Base-by-base conservation (phyloP, 2,329 filamentous ascomycete species). In the Colletotrichum coccodes region DNA sequence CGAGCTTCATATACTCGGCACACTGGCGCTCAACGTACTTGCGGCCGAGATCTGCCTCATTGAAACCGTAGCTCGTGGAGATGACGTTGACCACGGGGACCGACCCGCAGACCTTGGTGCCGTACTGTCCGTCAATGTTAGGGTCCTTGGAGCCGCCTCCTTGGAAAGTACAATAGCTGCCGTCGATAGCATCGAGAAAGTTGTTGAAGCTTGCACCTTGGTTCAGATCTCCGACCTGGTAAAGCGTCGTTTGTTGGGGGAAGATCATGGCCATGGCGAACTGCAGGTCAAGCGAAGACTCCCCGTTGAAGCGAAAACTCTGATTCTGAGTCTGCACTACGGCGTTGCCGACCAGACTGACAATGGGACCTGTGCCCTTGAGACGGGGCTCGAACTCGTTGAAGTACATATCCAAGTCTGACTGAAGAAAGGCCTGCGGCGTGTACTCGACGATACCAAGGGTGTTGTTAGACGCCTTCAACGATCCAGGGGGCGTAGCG, bases 1-100 rank as follows among this genome's bases (percentile, higher is more conserved):
- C 86, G 2, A 89, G 82, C 78, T 89, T 89, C 82, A 88, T 83
- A 75, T 86, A 88, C 78, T 88, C 86, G 64, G 80, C 77, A 73
- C 86, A 89, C 75, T 89, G 86, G 3, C 87, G 79, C 56, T 79
- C 72, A 69, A 85, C 81, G 73, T 89, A 89, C 64, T 76, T 78
- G 6, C 79, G 77, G 1, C 84, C 82, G 8, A 85, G 76, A 58
- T 84, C 82, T n/a, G 79, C 82, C 76, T 89, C 86, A 70, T 85
- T 84, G 71, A 84, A 84, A 14, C 80, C 82, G 74, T 89, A 89
- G 12, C 84, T 87, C 32, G 85, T 85, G 26, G 81, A 85, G 66
- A 89, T 85, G 64, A 88, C 86, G 64, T 88, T 87, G 4, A 87
- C 83, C 6, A 83, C 74, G 5, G 65, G 66, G 58, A 78, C 81